Conservation (phyloP, 2,329 filamentous ascomycete genomes). For the Huntiella bhutanensis region DNA sequence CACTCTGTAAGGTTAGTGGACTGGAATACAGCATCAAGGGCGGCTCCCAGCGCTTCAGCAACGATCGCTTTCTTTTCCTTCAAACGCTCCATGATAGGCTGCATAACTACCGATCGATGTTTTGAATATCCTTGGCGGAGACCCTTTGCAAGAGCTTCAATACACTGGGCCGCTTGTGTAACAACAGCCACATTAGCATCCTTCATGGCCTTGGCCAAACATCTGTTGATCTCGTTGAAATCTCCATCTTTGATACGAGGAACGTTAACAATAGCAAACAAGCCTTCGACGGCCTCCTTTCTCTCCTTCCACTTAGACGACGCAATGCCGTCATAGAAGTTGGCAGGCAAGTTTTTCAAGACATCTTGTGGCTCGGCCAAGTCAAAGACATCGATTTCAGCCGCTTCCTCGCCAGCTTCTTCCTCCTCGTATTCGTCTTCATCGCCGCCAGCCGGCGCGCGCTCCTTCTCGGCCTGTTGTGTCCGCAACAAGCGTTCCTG, state of each 20-base stretch:
- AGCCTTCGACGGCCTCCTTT: conserved; percentile 77
- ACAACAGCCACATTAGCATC: conserved; percentile 95
- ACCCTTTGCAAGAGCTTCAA: conserved; percentile 75
- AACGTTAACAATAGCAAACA: conserved; percentile 59
- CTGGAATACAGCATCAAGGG: conserved; percentile 51
- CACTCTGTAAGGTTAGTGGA: conserved; percentile 63
- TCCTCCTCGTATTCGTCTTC: conserved; percentile 31
- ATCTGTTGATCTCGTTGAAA: conserved; percentile 67
- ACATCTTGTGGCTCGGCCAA: conserved; percentile 78
- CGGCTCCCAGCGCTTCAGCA: conserved; percentile 69
- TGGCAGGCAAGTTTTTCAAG: conserved; percentile 57
- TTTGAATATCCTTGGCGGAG: conserved; percentile 60
- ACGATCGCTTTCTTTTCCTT: conserved; percentile 94
- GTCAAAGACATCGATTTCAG: conserved; percentile 63
- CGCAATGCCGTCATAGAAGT: conserved; percentile 64
- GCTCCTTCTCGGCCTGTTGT: conserved; percentile 67
- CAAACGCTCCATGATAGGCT: conserved; percentile 80
- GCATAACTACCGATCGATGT: conserved; percentile 63
- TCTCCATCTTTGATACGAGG: conserved; percentile 82
- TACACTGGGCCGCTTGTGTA: conserved; percentile 78
- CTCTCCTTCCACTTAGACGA: conserved; percentile 98
- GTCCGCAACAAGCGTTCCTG: conserved; percentile 76
- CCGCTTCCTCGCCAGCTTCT: conserved; percentile 36
- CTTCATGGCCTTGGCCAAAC: conserved; percentile 92
- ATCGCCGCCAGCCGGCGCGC: conserved; percentile 44